A percentile compares a stretch with the other conserved stretches of the same genome.
These are phyloP conservation scores for Termitomyces sp. DNA, from an alignment of 768 basidiomycete genomes.

Conservation along the genomic window DNA sequence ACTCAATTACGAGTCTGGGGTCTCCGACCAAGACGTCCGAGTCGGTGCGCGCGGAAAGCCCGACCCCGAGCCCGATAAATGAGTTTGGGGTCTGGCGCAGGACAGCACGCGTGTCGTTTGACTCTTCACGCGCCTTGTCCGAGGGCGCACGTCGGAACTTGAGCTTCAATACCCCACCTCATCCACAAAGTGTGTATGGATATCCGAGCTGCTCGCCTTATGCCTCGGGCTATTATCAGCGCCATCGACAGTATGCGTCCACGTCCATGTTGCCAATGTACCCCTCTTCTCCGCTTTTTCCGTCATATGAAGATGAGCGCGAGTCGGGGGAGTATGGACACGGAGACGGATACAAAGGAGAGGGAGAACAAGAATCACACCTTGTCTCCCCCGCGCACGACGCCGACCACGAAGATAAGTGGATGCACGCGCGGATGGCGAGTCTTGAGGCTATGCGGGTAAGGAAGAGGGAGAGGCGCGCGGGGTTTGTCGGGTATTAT, in stretches of 20 bases:
- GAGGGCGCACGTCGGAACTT: not conserved
- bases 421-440: conserved; percentile 27
- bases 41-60: not conserved
- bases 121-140: not conserved
- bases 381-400: not conserved
- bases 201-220: no score
- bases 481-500: not conserved
- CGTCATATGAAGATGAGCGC: no score
- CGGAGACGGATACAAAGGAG: not conserved
- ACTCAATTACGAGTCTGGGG: not conserved
- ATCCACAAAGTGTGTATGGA: no score
- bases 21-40: not conserved
- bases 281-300: not conserved
- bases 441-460: not conserved
- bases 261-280: not conserved
- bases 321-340: no score
- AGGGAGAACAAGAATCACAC: not conserved
- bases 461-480: not conserved
- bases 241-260: not conserved
- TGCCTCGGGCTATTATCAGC: not conserved
- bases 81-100: not conserved
- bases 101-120: not conserved
- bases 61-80: not conserved
- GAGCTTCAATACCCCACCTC: not conserved
- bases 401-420: conserved; percentile 15